Evolutionary conservation across 768 basidiomycete species (phyloP).

Genomic region (Phylloporus scabripes): DNA sequence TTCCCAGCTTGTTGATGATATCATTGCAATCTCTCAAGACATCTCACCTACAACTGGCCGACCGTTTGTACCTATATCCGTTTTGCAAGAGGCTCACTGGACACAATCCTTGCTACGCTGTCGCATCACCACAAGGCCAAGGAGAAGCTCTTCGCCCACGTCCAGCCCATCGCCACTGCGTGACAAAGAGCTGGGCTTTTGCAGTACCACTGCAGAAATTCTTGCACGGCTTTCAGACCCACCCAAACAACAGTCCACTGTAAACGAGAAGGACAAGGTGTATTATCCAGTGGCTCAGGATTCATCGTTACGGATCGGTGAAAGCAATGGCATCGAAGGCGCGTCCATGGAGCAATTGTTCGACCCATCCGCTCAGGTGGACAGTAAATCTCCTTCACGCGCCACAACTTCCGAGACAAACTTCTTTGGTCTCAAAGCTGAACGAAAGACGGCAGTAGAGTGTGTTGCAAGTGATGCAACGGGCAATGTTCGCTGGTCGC

Average conservation of each 20-base stretch:
- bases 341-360: slow-evolving; percentile 71
- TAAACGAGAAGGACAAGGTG: slow-evolving; percentile 26
- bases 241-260: slow-evolving; percentile 7
- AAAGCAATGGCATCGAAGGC: slow-evolving; percentile 48
- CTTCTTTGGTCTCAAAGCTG: slow-evolving; percentile 59
- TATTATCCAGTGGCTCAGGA: slow-evolving; percentile 67
- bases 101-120: slow-evolving; percentile 61
- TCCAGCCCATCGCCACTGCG: slow-evolving; percentile 33
- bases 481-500: slow-evolving; percentile 54
- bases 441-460: slow-evolving; percentile 36
- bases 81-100: slow-evolving; percentile 80
- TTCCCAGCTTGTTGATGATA: slow-evolving; percentile 70
- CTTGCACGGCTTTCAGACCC: slow-evolving; percentile 26
- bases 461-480: slow-evolving; percentile 40
- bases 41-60: slow-evolving; percentile 64
- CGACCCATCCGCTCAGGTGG: slow-evolving; percentile 29
- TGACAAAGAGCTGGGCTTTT: slow-evolving; percentile 65
- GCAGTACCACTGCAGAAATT: slow-evolving; percentile 51
- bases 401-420: slow-evolving; percentile 41
- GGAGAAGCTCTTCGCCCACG: slow-evolving; percentile 24
- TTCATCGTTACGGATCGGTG: slow-evolving; percentile 71
- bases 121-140: slow-evolving; percentile 43
- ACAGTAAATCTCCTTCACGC: slow-evolving; percentile 25
- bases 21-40: slow-evolving; percentile 69
- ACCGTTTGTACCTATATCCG: slow-evolving; percentile 60